Evolutionary conservation across 371 early-diverging fungal species (phyloP), one percentile per base, ranked within the genome.

Genomic region (Mortierella sp.): DNA sequence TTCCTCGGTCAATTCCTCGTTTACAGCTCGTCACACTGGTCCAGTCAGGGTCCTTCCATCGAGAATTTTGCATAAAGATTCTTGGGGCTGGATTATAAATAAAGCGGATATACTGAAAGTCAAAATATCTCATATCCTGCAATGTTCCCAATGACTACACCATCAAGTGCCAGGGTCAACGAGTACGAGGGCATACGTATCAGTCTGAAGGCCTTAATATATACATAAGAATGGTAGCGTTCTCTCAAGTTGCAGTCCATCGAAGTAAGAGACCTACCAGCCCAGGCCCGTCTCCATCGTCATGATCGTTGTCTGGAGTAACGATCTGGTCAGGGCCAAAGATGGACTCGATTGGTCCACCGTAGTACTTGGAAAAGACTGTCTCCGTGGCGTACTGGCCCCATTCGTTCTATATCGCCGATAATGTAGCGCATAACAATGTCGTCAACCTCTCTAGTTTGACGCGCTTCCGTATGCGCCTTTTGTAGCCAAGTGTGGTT

Each of bases 81-180:
- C 87, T 88, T 30, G 92, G 76, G 11, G 84, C 62, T 9, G 96
- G 96, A 75, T 97, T 93, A 76, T 87, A 94, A 16, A 94, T 92
- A 64, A 97, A 90, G 47, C 94, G 88, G 71, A 93, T 89, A 82
- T 96, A 93, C 18, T 94, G 92, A 83, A 94, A 90, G 61, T 94
- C 91, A 37, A 92, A 91, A 72, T 88, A 80, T n/a, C 84, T 85
- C 67, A 90, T 66, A 29, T 85, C 64, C 59, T 72, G 80, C 55
- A 82, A 30, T 18, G 65, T 75, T 7, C 75, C 75, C 56, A 74
- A 66, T 9, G 68, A 51, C 70, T 67, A 43, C 12, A 28, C 16
- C 26, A 46, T 50, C 37, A 37, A 37, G 3, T 9, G 37, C 37
- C 37, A 37, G 37, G 37, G 37, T 37, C 9, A n/a, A 45, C 11